These are phyloP conservation scores for Crepidotus sp. DNA, from an alignment of 1,284 basidiomycete genomes.

Conservation along the genomic window DNA sequence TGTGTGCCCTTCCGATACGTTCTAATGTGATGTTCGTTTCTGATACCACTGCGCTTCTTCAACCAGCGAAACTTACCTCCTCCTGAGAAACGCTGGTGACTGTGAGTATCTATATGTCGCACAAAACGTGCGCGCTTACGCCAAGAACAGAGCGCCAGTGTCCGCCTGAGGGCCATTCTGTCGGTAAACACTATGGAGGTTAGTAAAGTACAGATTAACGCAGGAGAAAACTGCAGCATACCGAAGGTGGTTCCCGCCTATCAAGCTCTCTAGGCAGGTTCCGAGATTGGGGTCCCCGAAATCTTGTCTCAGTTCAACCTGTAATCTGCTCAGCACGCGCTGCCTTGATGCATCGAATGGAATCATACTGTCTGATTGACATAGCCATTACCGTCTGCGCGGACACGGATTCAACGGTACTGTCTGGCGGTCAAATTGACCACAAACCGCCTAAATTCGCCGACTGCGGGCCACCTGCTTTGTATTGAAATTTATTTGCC, in stretches of 20 bases:
- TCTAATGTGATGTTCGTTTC: slow-evolving; percentile 44
- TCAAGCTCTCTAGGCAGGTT: slow-evolving; percentile 53
- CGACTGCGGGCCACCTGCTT: slow-evolving; percentile 8
- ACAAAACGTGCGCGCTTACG: slow-evolving; percentile 33
- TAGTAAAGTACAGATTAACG: neutral
- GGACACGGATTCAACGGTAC: neutral
- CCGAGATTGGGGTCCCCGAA: slow-evolving; percentile 39
- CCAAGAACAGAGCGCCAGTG: slow-evolving; percentile 56
- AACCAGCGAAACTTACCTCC: slow-evolving; percentile 29
- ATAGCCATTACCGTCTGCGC: slow-evolving; percentile 42
- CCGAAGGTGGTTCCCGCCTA: slow-evolving; percentile 65
- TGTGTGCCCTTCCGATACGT: slow-evolving; percentile 31
- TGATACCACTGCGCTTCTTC: slow-evolving; percentile 39
- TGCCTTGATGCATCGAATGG: neutral
- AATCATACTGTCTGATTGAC: slow-evolving; percentile 33
- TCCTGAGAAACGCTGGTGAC: slow-evolving; percentile 48
- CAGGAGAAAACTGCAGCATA: slow-evolving; percentile 18
- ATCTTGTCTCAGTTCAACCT: slow-evolving; percentile 57
- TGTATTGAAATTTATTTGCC: neutral
- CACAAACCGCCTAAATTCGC: slow-evolving; percentile 20
- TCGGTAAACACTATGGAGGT: slow-evolving; percentile 36
- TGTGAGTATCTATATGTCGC: neutral
- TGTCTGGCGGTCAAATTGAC: slow-evolving; percentile 32
- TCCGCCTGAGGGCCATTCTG: slow-evolving; percentile 51
- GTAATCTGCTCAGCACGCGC: slow-evolving; percentile 29